Conservation (phyloP, 169 alveolate species). For the Plasmodium reichenowi region DNA sequence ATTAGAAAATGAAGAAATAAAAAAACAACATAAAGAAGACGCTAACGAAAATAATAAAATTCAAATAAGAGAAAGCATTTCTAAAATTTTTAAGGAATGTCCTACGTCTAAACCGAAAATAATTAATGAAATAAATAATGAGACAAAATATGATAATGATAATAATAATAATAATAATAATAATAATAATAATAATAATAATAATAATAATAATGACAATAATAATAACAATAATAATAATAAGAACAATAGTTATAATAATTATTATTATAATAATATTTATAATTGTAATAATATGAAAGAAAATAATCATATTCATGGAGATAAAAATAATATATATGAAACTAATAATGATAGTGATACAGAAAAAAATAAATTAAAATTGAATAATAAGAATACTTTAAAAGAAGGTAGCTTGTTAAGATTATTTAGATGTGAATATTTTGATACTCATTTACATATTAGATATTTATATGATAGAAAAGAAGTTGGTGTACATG, state of each 20-base stretch:
- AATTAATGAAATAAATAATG: constrained; percentile 35
- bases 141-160: neutral
- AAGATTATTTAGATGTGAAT: constrained; percentile 91
- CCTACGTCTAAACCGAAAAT: constrained; percentile 62
- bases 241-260: neutral
- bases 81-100: constrained; percentile 35
- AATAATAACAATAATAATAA: neutral
- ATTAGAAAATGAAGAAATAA: constrained; percentile 11
- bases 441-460: constrained; percentile 92
- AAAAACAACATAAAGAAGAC: neutral
- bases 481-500: constrained; percentile 92
- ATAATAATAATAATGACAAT: neutral
- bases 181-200: neutral
- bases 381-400: constrained; percentile 4
- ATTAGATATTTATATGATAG: constrained; percentile 90
- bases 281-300: neutral
- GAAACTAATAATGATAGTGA: neutral
- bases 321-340: too few species aligned
- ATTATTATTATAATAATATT: neutral
- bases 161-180: neutral
- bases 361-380: constrained; percentile 12
- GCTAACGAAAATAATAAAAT: neutral
- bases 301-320: neutral
- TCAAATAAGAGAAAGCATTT: constrained; percentile 40
- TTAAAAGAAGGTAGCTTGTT: constrained; percentile 89